Percentiles rank a stretch among this genome's conserved stretches.
These are phyloP conservation scores for Bonnemaisonia californica DNA, from an alignment of 31 red algal genomes.

Conservation along the genomic window DNA sequence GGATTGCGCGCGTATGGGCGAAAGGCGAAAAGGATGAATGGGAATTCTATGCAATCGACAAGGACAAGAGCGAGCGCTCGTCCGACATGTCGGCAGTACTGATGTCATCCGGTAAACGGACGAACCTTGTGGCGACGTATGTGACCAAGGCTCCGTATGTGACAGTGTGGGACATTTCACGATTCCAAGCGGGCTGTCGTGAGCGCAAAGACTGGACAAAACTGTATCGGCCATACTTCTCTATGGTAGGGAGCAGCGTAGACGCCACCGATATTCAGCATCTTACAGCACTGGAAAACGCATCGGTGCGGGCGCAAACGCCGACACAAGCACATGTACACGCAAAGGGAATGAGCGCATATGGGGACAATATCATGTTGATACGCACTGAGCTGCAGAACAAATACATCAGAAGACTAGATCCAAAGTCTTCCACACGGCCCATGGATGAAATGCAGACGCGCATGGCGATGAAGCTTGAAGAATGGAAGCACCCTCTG, in stretches of 20 bases:
- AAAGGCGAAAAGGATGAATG: constrained; percentile 18
- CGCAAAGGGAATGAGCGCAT: not conserved
- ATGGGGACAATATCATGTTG: not conserved
- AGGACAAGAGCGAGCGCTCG: constrained; percentile 5
- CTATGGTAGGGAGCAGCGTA: constrained; percentile 9
- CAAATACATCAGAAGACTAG: constrained; percentile 1
- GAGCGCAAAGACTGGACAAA: constrained; percentile 16
- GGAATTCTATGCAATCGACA: constrained; percentile 39
- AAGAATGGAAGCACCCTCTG: not conserved
- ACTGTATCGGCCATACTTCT: constrained; percentile 40
- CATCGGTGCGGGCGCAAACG: not conserved
- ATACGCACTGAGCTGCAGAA: not conserved
- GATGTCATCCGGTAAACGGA: constrained; percentile 40
- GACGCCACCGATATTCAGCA: constrained; percentile 27
- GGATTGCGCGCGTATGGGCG: constrained; percentile 34
- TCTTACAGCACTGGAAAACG: not conserved
- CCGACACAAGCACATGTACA: not conserved
- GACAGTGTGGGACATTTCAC: constrained; percentile 35
- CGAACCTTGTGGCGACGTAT: constrained; percentile 39
- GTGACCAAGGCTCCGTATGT: constrained; percentile 57
- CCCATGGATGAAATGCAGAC: constrained; percentile 28
- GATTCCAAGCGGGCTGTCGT: constrained; percentile 13
- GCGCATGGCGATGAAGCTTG: constrained; percentile 16
- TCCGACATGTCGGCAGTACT: constrained; percentile 37
- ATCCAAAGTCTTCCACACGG: not conserved